Evolutionary conservation across 257 asterid genomes (phyloP), one percentile per base, ranked within the genome.

Genomic region (Capsicum rhomboideum): DNA sequence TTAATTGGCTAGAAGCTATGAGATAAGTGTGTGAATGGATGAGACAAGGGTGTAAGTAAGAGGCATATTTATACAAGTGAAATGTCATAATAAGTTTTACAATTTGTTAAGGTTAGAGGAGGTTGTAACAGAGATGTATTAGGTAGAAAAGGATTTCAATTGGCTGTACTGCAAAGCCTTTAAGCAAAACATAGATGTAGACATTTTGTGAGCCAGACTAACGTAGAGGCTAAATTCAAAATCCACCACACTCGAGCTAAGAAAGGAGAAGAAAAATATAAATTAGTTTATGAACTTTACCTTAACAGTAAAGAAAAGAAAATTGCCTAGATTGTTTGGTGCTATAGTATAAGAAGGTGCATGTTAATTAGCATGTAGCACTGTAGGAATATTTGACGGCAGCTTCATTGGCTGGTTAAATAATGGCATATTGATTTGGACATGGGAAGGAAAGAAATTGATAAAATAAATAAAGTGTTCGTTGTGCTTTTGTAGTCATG

Each of bases 181-280:
- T 82, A 89, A 87, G 94, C 93, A 85, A 90, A 79, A 89, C 83
- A 54, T 8, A 53, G 91, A 89, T 81, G 64, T 90, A 69, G 95
- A 87, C 85, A 49, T 44, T 40, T 59, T 80, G 21, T 52, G 59
- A 81, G 86, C 66, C 82, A 82, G 88, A 75, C 89, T 85, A 75
- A 84, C 90, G 86, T 90, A 83, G 85, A 91, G 92, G 86, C 87
- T 71, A 85, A 80, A 80, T 23, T 64, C 83, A 80, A 59, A 59
- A 80, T 82, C 78, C 82, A 86, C 53, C 83, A 82, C 78, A 68
- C 77, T 82, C 59, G 84, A 83, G 89, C 82, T 84, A 85, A 44
- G n/a, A 83, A 59, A 78, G 61, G 72, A 71, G 53, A 17, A 66
- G n/a, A 54, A 55, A 79, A 12, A 31, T 59, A 63, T 58, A 59